Conservation (phyloP, 2,329 filamentous ascomycete species). For the Elsinoe arachidis region DNA sequence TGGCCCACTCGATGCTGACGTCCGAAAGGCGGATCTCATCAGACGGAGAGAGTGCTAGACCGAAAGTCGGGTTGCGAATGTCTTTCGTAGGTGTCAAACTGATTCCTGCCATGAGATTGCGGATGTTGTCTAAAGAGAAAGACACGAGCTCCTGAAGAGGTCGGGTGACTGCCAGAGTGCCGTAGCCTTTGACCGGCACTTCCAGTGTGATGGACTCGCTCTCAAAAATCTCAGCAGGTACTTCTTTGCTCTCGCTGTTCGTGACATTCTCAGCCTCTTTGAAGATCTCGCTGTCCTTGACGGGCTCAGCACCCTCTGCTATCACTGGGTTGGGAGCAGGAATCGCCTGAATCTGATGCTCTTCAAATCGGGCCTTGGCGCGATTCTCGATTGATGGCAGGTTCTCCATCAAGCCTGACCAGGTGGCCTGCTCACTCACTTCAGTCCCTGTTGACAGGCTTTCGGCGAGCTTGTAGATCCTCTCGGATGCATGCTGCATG, state of each 20-base stretch:
- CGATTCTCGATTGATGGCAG: neutral
- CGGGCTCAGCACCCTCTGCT: too few relatives aligned
- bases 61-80: neutral
- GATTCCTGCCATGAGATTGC: slow-evolving; percentile 12
- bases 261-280: neutral
- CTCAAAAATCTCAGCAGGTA: neutral
- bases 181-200: slow-evolving; percentile 17
- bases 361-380: neutral
- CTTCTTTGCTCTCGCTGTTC: neutral
- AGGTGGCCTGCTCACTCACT: neutral
- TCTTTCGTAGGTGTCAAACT: slow-evolving; percentile 18
- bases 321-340: neutral
- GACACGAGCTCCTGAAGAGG: neutral
- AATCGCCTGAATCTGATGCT: neutral
- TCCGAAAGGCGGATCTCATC: slow-evolving; percentile 18
- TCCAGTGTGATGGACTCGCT: slow-evolving; percentile 16
- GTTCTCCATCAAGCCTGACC: neutral
- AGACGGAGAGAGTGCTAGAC: neutral
- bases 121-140: slow-evolving; percentile 5
- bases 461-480: neutral
- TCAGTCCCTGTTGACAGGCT: neutral
- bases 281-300: neutral
- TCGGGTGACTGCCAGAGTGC: neutral
- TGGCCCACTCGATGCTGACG: slow-evolving; percentile 28
- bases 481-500: slow-evolving; percentile 7